phyloP scores from a whole-genome alignment of 441 rosid species.

The Kokia cookei region DNA sequence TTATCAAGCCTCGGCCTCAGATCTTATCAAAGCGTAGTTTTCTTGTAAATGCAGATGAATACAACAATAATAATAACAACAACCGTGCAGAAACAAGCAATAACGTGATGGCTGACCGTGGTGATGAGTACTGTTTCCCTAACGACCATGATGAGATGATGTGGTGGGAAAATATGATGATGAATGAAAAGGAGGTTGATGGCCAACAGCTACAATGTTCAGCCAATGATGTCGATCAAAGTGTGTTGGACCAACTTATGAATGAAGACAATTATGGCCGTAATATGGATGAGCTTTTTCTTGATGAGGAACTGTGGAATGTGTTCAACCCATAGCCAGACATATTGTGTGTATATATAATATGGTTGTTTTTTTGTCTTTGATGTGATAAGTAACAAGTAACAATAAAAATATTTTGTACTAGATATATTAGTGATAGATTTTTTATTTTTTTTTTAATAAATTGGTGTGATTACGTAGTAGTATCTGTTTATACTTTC shows the following conservation, averaged over 20 bases:
- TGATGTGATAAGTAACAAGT: not conserved
- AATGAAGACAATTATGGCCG: not conserved
- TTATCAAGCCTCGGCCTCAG: conserved; percentile 31
- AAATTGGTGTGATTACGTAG: too few species aligned
- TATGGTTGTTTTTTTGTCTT: not conserved
- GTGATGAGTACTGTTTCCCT: not conserved
- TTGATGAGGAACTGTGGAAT: not conserved
- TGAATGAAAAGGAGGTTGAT: not conserved
- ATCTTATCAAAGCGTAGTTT: conserved; percentile 1
- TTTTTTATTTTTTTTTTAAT: too few species aligned
- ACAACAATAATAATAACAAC: not conserved
- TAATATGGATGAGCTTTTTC: not conserved
- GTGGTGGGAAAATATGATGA: not conserved
- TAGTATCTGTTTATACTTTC: too few species aligned
- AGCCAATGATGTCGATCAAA: not conserved
- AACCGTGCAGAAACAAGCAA: not conserved
- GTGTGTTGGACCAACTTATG: not conserved
- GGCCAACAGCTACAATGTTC: not conserved
- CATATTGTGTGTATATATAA: too few species aligned
- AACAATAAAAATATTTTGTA: too few species aligned
- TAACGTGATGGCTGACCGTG: too few species aligned
- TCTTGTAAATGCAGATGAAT: not conserved
- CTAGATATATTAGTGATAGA: too few species aligned
- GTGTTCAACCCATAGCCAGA: not conserved
- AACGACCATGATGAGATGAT: not conserved